Evolutionary conservation across 208 protist species (phyloP).

Genomic region (Acanthamoeba royreba): DNA sequence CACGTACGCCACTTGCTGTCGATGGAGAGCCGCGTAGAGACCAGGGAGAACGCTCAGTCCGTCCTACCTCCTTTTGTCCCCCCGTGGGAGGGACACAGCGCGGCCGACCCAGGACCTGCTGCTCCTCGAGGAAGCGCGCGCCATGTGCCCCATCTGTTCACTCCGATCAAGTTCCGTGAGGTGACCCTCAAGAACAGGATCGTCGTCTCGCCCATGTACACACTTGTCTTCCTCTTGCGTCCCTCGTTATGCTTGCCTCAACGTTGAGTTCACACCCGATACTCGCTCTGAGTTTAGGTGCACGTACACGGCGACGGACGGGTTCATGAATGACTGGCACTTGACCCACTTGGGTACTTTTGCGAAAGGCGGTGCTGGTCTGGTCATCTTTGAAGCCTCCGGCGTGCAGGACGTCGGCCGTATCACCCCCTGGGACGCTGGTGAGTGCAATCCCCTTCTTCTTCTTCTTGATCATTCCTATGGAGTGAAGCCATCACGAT

Average conservation of each 20-base stretch:
- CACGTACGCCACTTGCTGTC: too few relatives aligned
- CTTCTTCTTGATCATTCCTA: background rate
- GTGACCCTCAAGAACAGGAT: constrained; percentile 67
- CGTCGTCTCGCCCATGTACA: constrained; percentile 59
- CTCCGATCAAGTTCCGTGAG: constrained; percentile 34
- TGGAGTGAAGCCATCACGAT: too few relatives aligned
- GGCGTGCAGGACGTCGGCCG: constrained; percentile 49
- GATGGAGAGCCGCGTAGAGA: too few relatives aligned
- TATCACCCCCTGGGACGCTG: constrained; percentile 56
- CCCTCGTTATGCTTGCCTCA: background rate
- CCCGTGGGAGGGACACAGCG: too few relatives aligned
- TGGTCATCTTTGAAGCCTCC: constrained; percentile 63
- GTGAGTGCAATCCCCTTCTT: background rate
- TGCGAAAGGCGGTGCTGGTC: constrained; percentile 50
- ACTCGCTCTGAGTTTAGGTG: background rate
- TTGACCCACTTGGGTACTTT: constrained; percentile 48
- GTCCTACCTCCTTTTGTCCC: too few relatives aligned
- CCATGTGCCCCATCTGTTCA: constrained; percentile 51
- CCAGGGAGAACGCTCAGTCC: too few relatives aligned
- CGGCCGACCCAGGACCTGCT: too few relatives aligned
- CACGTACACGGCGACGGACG: constrained; percentile 55
- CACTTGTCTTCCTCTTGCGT: background rate
- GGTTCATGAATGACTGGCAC: constrained; percentile 58
- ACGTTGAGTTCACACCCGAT: background rate
- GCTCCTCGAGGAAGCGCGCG: too few relatives aligned